Evolutionary conservation across 768 basidiomycete species (phyloP), one percentile per base, ranked within the genome.

Genomic region (Tephrocybe sp.): DNA sequence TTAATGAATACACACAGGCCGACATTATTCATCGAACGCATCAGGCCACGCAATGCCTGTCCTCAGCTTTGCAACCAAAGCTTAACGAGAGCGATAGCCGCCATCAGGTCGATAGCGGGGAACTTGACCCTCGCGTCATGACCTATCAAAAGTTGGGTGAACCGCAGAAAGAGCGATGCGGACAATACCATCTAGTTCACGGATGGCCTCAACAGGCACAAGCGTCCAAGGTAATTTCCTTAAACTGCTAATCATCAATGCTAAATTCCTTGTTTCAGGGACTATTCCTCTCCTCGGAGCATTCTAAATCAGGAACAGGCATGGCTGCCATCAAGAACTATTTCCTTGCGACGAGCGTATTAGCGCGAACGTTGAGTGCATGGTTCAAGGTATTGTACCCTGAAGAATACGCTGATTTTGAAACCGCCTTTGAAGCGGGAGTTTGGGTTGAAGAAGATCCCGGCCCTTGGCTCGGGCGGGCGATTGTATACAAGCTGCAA

Each of bases 401-500:
- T 3, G 5, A 1, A 5, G 19, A 22, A 16, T 34, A 45, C 33
- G n/a, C 8, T 4, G 12, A 4, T 10, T 45, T 13, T 27, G 3
- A 1, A 2, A 10, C 5, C 3, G 44, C 44, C 4, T 45, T 45
- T 9, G 44, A 45, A 2, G 44, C 44, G 15, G 44, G 44, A 5
- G 44, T 45, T 12, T 45, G 44, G 31, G 1, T 22, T 0, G 13
- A 22, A n/a, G 44, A 45, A 1, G 44, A 45, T 34, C 43, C 44
- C 4, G 44, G 43, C 2, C 43, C 43, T 5, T 45, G 31, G 43
- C 21, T 45, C 4, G 33, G 44, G 3, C 44, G 44, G 4, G 30
- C 44, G 19, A 45, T 45, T 7, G 33, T 45, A 4, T 45, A 34
- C 21, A 45, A 45, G 21, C 33, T 45, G 8, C 33, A 34, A n/a